Base-by-base conservation (phyloP, 2,329 filamentous ascomycete genomes). In the Spiromastix sp. region DNA sequence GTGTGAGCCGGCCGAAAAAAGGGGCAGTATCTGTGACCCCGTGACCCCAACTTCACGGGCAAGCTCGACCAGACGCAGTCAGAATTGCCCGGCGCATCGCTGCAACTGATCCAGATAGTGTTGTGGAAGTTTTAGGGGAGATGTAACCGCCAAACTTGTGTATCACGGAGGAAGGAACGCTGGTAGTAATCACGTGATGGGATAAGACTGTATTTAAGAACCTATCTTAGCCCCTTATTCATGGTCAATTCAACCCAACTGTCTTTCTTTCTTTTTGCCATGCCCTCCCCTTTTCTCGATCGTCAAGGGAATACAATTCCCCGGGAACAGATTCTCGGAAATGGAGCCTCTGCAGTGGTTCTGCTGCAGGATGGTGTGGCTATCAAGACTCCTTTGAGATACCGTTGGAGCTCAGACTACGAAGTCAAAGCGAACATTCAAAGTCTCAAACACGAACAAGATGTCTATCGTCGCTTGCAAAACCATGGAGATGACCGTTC, bases 1-100 rank as follows among this genome's bases (percentile, higher is more conserved):
- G 46, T 22, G 50, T 22, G 13, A 3, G 3, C 26, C 4, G 17
- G 26, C 34, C n/a, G 27, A 2, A 31, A 7, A 31, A 26, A 30
- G 34, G 27, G 20, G 20, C 11, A 32, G 26, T 13, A 4, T 31
- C n/a, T 36, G 26, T 2, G 17, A 32, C 4, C 18, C 26, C 19
- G 13, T 22, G 4, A 22, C 13, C 24, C 27, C 34, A 21, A 36
- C 34, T 3, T 21, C 34, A 19, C 26, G 31, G n/a, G 25, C 34
- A 21, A 36, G 34, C 12, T 36, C 34, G 19, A 36, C 25, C 4
- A 30, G 27, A 19, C 27, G 34, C 13, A 36, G 21, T 31, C 15
- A 5, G 6, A 31, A 36, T 22, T 36, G 34, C 16, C 34, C 34
- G 21, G 13, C 16, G 20, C 34, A 36, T n/a, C 36, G 30, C 26